Percentiles rank a stretch among this genome's conserved stretches.
phyloP scores from a whole-genome alignment of 345 rosid genomes.

The Acer campestre region DNA sequence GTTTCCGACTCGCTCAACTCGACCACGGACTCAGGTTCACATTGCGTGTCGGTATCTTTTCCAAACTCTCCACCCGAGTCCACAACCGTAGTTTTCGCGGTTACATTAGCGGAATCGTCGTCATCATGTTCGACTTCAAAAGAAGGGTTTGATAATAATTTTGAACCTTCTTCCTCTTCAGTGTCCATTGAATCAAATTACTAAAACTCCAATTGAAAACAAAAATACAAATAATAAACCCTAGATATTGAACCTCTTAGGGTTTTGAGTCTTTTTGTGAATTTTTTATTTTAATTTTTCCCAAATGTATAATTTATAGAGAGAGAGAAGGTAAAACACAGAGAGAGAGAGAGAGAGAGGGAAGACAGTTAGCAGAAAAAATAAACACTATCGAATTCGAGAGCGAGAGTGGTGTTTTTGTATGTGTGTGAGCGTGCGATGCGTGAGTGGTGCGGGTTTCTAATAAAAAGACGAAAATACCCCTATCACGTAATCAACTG shows the following conservation, averaged over 20 bases:
- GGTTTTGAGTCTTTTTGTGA: conserved; percentile 27
- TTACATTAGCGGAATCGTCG: not conserved
- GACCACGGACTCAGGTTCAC: conserved; percentile 13
- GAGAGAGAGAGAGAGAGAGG: not conserved
- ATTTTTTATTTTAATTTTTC: not conserved
- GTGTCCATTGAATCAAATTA: conserved; percentile 40
- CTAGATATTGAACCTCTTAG: conserved; percentile 32
- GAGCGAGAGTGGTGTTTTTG: not conserved
- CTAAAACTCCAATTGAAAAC: conserved; percentile 8
- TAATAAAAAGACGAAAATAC: not conserved
- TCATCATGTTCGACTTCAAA: conserved; percentile 20
- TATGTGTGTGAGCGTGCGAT: not conserved
- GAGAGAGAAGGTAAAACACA: not conserved
- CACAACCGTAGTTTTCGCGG: not conserved
- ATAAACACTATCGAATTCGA: not conserved
- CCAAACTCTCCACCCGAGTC: conserved; percentile 4
- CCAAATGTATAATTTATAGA: not conserved
- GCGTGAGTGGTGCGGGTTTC: not conserved
- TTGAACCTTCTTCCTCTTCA: conserved; percentile 50
- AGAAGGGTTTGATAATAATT: conserved; percentile 19
- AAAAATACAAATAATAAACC: conserved; percentile 16
- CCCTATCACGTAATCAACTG: not conserved
- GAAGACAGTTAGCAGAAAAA: not conserved
- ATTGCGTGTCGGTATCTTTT: conserved; percentile 19
- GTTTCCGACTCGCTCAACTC: conserved; percentile 26